phyloP scores from a whole-genome alignment of 2,329 filamentous ascomycete genomes.

The Ceratocystis huliohia region DNA sequence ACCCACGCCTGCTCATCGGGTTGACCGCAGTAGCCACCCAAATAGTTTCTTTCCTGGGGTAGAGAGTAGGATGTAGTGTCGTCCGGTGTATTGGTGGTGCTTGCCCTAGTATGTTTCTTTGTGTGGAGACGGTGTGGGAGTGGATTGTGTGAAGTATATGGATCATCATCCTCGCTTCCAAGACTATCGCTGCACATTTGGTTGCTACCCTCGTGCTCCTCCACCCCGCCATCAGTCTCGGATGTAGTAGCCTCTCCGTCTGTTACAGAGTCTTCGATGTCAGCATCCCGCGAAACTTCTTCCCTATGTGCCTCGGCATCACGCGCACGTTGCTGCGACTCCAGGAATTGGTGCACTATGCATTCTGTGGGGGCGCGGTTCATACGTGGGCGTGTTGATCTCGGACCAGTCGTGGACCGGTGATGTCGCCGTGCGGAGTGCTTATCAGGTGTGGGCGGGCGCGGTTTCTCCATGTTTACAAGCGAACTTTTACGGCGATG shows the following conservation, averaged over 20 bases:
- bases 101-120: neutral
- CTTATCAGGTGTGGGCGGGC: neutral
- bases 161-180: neutral
- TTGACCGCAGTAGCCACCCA: conserved; percentile 33
- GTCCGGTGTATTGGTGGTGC: neutral
- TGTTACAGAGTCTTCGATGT: conserved; percentile 25
- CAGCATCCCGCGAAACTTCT: conserved; percentile 24
- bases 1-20: conserved; percentile 45
- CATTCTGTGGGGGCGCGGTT: conserved; percentile 39
- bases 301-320: conserved; percentile 15
- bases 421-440: neutral
- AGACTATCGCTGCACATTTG: conserved; percentile 23
- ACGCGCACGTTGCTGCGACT: conserved; percentile 37
- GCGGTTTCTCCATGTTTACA: conserved; percentile 36
- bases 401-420: conserved; percentile 17
- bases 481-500: conserved; percentile 56
- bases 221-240: conserved; percentile 16
- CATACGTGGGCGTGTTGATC: conserved; percentile 22
- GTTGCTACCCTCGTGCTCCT: neutral
- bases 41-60: too few species aligned
- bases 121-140: neutral
- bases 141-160: neutral
- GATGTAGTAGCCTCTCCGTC: conserved; percentile 29
- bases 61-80: too few species aligned
- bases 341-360: conserved; percentile 52